These are phyloP conservation scores for Penicillium sp. DNA, from an alignment of 2,329 filamentous ascomycete species.

Conservation along the genomic window DNA sequence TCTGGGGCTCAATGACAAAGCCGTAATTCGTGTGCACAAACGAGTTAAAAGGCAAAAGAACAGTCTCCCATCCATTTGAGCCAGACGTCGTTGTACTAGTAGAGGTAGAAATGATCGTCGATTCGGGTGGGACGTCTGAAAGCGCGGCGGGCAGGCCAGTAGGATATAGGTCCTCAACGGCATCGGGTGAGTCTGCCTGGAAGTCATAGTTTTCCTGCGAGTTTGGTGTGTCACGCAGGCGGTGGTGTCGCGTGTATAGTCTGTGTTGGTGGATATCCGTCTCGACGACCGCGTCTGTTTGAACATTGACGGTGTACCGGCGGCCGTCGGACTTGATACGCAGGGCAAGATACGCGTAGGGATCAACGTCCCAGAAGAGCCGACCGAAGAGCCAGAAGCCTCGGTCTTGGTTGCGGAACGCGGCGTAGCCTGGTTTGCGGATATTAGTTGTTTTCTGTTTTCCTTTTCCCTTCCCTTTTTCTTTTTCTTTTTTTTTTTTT, in stretches of 20 bases:
- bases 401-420: constrained; percentile 79
- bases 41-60: constrained; percentile 85
- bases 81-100: constrained; percentile 54
- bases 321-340: constrained; percentile 87
- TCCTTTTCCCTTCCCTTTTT: no score
- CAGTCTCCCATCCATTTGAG: constrained; percentile 89
- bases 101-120: constrained; percentile 36
- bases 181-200: constrained; percentile 24
- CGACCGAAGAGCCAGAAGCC: constrained; percentile 80
- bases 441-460: neutral
- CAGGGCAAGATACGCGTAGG: constrained; percentile 82
- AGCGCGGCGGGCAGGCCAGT: constrained; percentile 36
- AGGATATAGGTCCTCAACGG: constrained; percentile 27
- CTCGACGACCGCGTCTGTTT: constrained; percentile 89
- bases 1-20: constrained; percentile 87
- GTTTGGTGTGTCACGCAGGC: constrained; percentile 23
- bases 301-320: constrained; percentile 91
- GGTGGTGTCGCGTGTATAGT: constrained; percentile 58
- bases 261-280: constrained; percentile 97
- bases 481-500: neutral
- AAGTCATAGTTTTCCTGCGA: constrained; percentile 16
- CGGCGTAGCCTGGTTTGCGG: constrained; percentile 72
- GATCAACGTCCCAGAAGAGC: constrained; percentile 83
- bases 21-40: constrained; percentile 96
- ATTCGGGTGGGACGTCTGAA: constrained; percentile 40